Base-by-base conservation (phyloP, 768 basidiomycete species). In the Suillus subluteus region DNA sequence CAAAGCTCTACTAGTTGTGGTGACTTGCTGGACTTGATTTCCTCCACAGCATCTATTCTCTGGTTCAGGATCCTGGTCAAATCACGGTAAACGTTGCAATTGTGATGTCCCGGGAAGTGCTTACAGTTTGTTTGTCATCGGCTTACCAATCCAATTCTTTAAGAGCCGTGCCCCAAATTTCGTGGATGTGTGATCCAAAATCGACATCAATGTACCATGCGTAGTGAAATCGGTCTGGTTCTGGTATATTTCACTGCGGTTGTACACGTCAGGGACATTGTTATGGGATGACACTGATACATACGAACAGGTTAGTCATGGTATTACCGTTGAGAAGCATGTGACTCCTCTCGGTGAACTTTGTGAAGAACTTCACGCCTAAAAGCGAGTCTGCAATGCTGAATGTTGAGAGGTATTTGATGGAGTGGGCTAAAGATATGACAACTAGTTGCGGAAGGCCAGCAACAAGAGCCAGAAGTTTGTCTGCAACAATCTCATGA, bases 301-400 rank as follows among this genome's bases (percentile, higher is more conserved):
- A 43, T 23, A 75, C 84, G 18, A 67, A 87, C 79, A 97, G 77
- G 74, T 98, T 98, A 15, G 85, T 84, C 13, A 99, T 78, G 0
- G 97, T 97, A 74, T 95, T 98, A 32, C 89, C 90, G 58, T 91
- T 91, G 56, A 99, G 83, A 26, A 95, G 82, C 96, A 99, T 96
- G 69, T 94, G 90, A 0, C 87, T 84, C 64, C 86, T 84, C 30
- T 88, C 87, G 4, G 92, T 82, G 73, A 99, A 99, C 72, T 80
- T 87, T 23, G 80, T 83, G 79, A 98, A 97, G 74, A 93, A 93
- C 30, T 84, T 84, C 3, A 91, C 88, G 69, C 92, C 90, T 7
- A 89, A 72, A 67, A 98, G 87, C 21, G 90, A 88, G 67, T 93
- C 89, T 18, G 92, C 91, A 38, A 98, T 85, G 41, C 82, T 86